These are phyloP conservation scores for Vitis riparia DNA, from an alignment of 164 flowering plant genomes.

Conservation along the genomic window DNA sequence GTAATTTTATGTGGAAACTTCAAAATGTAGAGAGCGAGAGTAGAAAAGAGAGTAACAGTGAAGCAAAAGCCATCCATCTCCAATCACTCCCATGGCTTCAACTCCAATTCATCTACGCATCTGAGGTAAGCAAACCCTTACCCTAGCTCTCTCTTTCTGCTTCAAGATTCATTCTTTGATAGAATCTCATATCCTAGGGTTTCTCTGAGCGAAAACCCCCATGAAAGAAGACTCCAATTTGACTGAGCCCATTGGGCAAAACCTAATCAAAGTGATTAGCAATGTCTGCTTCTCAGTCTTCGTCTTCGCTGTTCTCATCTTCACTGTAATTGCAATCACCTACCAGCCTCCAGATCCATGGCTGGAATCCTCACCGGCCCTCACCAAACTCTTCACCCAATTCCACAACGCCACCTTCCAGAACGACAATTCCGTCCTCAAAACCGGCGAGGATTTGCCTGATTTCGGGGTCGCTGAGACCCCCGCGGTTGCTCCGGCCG, in stretches of 20 bases:
- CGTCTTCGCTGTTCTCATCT: slow-evolving; percentile 73
- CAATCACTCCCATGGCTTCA: too few relatives aligned
- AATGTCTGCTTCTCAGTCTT: slow-evolving; percentile 87
- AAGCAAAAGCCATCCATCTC: too few relatives aligned
- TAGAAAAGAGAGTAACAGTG: too few relatives aligned
- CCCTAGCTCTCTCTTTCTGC: neutral
- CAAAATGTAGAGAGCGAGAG: too few relatives aligned
- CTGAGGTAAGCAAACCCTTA: slow-evolving; percentile 1
- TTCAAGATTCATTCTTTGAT: too few relatives aligned
- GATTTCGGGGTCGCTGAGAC: slow-evolving; percentile 19
- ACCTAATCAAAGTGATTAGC: slow-evolving; percentile 72
- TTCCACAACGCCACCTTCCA: slow-evolving; percentile 75
- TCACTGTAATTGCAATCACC: slow-evolving; percentile 86
- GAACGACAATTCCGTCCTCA: slow-evolving; percentile 62
- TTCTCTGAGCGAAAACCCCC: neutral
- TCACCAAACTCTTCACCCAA: slow-evolving; percentile 65
- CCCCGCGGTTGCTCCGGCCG: slow-evolving; percentile 15
- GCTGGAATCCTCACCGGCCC: slow-evolving; percentile 81
- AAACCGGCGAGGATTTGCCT: slow-evolving; percentile 78
- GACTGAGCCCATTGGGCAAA: slow-evolving; percentile 78
- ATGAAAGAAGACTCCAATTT: slow-evolving; percentile 52
- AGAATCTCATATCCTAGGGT: too few relatives aligned
- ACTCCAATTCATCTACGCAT: neutral
- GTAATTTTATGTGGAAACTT: too few relatives aligned
- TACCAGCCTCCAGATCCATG: slow-evolving; percentile 99